Conservation (phyloP, 345 rosid genomes). For the Gossypium anomalum region DNA sequence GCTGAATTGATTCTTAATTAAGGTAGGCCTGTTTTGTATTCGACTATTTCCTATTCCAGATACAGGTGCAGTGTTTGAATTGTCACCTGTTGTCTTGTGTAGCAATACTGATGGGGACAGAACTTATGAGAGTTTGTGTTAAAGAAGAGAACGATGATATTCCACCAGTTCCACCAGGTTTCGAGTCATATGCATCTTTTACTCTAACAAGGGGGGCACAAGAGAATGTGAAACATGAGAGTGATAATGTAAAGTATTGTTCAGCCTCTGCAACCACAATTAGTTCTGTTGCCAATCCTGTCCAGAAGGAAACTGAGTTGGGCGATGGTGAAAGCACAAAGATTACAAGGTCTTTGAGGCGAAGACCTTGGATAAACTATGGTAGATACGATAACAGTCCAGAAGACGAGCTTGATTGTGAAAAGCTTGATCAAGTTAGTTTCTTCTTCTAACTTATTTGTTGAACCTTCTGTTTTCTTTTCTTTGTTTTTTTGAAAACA, state of each 20-base stretch:
- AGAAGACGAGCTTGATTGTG: constrained; percentile 46
- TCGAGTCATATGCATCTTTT: constrained; percentile 81
- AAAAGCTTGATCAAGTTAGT: constrained; percentile 53
- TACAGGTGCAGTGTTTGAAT: neutral
- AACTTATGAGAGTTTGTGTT: constrained; percentile 68
- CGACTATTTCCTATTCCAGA: neutral
- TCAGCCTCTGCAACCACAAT: constrained; percentile 32
- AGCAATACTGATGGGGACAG: constrained; percentile 74
- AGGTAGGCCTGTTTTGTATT: neutral
- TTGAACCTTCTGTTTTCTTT: neutral
- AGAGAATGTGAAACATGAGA: constrained; percentile 36
- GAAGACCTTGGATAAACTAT: constrained; percentile 59
- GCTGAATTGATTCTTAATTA: constrained; percentile 2
- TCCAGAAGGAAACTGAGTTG: constrained; percentile 43
- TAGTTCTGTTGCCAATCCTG: constrained; percentile 39
- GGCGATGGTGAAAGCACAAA: constrained; percentile 32
- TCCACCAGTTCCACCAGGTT: constrained; percentile 92
- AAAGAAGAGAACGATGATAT: constrained; percentile 86
- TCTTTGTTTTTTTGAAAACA: neutral
- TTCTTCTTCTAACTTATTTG: constrained; percentile 11
- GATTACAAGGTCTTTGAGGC: constrained; percentile 48
- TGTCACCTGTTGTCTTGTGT: neutral
- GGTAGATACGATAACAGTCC: constrained; percentile 37
- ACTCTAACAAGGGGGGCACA: constrained; percentile 44
- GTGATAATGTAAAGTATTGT: constrained; percentile 26